A percentile compares a stretch with the other conserved stretches of the same genome.
Evolutionary conservation across 345 rosid species (phyloP).

Genomic region (Rhodomyrtus tomentosa): DNA sequence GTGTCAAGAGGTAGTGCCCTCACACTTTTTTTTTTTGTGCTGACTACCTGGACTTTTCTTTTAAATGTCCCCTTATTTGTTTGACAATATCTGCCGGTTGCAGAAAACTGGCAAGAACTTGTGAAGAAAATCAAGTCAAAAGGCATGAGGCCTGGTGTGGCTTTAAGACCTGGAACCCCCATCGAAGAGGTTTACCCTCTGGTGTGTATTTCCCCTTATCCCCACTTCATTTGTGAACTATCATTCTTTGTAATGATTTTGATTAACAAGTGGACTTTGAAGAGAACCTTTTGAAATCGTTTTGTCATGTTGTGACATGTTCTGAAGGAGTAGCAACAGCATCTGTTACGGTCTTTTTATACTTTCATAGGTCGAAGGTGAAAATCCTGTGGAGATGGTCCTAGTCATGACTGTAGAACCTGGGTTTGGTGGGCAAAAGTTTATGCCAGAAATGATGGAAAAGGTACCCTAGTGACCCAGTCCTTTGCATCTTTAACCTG

Average conservation of each 20-base stretch:
- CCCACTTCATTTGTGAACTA: not conserved
- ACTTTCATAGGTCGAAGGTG: slow-evolving; percentile 44
- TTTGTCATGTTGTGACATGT: not conserved
- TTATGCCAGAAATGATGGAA: slow-evolving; percentile 82
- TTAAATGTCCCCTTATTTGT: not conserved
- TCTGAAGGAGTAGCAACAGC: not conserved
- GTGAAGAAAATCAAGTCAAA: slow-evolving; percentile 49
- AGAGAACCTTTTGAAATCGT: not conserved
- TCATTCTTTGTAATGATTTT: not conserved
- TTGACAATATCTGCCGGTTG: slow-evolving; percentile 2
- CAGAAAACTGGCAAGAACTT: slow-evolving; percentile 83
- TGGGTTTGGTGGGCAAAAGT: slow-evolving; percentile 91
- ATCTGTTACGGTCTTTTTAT: not conserved
- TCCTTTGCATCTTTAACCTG: not conserved
- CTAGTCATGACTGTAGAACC: slow-evolving; percentile 95
- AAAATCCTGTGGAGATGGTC: slow-evolving; percentile 81
- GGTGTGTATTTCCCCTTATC: slow-evolving; percentile 20
- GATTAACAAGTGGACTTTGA: not conserved
- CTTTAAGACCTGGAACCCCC: slow-evolving; percentile 76
- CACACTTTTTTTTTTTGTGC: not conserved
- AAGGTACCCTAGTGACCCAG: slow-evolving; percentile 30
- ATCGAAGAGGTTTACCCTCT: slow-evolving; percentile 78
- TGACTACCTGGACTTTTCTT: not conserved
- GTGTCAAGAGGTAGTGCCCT: slow-evolving; percentile 51
- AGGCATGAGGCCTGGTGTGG: slow-evolving; percentile 90